Conservation (phyloP, 768 basidiomycete genomes). For the Calocybe gangraenosa region DNA sequence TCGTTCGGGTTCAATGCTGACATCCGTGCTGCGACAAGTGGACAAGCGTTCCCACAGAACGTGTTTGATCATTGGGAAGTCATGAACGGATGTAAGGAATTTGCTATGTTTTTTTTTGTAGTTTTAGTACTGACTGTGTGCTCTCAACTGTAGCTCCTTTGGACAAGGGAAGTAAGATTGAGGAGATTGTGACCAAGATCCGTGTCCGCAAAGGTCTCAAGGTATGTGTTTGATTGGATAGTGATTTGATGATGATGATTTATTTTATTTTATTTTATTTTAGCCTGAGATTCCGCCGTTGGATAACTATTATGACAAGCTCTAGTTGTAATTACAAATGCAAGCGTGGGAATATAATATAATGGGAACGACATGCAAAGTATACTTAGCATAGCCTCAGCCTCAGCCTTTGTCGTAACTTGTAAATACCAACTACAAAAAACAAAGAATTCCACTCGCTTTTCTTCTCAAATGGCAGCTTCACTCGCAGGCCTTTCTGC, state of each 20-base stretch:
- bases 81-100: conserved; percentile 70
- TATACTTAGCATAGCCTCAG: too few species aligned
- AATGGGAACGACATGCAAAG: conserved; percentile 14
- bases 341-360: background rate
- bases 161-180: conserved; percentile 90
- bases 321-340: conserved; percentile 20
- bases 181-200: conserved; percentile 77
- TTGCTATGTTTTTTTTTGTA: background rate
- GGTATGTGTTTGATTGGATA: conserved; percentile 32
- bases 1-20: conserved; percentile 99
- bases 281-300: conserved; percentile 85
- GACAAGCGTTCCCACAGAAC: conserved; percentile 97
- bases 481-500: conserved; percentile 84
- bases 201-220: conserved; percentile 95
- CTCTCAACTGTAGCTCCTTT: conserved; percentile 47
- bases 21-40: conserved; percentile 86
- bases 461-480: conserved; percentile 52
- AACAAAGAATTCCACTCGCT: conserved; percentile 15
- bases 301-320: conserved; percentile 93
- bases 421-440: too few species aligned
- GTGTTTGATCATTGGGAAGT: conserved; percentile 94
- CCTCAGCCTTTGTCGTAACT: too few species aligned
- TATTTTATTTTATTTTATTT: conserved; percentile 4
- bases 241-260: background rate
- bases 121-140: conserved; percentile 2